Conservation (phyloP, 768 basidiomycete genomes). For the Tricholoma sp. region DNA sequence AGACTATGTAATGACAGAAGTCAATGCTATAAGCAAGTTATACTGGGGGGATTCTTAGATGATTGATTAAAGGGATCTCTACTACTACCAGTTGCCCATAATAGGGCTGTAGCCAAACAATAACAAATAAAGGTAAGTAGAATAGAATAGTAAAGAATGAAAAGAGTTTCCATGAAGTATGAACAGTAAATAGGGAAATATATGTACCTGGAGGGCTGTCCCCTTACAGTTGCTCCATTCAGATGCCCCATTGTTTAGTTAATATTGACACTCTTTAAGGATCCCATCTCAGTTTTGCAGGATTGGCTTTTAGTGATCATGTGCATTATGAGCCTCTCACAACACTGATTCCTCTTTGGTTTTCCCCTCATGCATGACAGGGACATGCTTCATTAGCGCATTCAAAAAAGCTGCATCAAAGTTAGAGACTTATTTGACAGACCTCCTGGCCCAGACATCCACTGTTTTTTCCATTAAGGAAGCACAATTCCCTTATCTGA, state of each 20-base stretch:
- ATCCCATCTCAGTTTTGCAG: background rate
- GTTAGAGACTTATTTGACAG: background rate
- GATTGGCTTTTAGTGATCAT: background rate
- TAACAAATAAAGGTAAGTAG: too few relatives aligned
- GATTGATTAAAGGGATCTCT: too few relatives aligned
- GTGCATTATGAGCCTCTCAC: background rate
- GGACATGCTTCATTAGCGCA: background rate
- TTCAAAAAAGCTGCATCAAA: background rate
- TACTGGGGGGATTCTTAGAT: too few relatives aligned
- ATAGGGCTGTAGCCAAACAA: too few relatives aligned
- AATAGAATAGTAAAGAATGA: too few relatives aligned
- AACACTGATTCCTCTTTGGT: background rate
- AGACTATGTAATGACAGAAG: too few relatives aligned
- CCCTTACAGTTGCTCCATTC: background rate
- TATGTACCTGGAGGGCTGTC: too few relatives aligned
- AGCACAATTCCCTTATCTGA: background rate
- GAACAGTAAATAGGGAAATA: too few relatives aligned
- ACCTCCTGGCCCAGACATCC: background rate
- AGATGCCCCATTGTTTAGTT: background rate
- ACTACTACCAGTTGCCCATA: too few relatives aligned
- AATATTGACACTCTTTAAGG: background rate
- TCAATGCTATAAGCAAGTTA: too few relatives aligned
- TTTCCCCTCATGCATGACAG: background rate
- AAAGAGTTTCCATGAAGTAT: too few relatives aligned
- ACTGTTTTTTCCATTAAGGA: background rate